phyloP scores from a whole-genome alignment of 352 stramenopile species.

The Pythium phragmiticola region DNA sequence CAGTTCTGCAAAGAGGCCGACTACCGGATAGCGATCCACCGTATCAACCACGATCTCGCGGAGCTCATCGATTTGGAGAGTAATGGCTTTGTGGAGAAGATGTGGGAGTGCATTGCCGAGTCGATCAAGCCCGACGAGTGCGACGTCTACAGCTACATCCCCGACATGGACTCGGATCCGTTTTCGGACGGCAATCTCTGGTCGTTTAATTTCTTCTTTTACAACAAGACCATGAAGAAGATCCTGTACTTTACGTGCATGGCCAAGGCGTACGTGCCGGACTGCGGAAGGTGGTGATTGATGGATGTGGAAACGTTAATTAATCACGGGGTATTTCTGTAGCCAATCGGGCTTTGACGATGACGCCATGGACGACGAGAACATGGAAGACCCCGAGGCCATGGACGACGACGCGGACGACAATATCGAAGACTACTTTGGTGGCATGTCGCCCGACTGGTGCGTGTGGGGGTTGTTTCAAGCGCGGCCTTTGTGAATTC shows the following conservation, averaged over 20 bases:
- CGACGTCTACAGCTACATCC: constrained; percentile 93
- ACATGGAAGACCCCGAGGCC: constrained; percentile 63
- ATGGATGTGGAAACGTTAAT: not conserved
- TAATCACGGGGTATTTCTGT: not conserved
- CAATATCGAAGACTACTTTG: constrained; percentile 81
- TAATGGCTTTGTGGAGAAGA: constrained; percentile 98
- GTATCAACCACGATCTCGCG: constrained; percentile 86
- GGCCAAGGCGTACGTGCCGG: constrained; percentile 67
- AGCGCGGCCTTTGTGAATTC: not conserved
- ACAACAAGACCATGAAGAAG: constrained; percentile 92
- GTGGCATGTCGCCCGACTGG: constrained; percentile 84
- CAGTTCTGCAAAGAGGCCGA: constrained; percentile 89
- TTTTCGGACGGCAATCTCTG: constrained; percentile 92
- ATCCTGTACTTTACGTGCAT: constrained; percentile 94
- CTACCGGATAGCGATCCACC: constrained; percentile 84
- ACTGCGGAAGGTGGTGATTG: not conserved
- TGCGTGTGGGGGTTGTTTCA: constrained; percentile 29
- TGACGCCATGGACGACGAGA: constrained; percentile 77
- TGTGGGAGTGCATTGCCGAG: constrained; percentile 92
- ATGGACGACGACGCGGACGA: constrained; percentile 81
- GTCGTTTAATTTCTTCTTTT: constrained; percentile 97
- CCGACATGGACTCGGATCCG: constrained; percentile 92
- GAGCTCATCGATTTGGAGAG: constrained; percentile 96
- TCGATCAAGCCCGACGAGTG: constrained; percentile 88
- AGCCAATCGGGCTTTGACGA: constrained; percentile 31